These are phyloP conservation scores for Acacia confusa DNA, from an alignment of 306 rosid species.

Conservation along the genomic window DNA sequence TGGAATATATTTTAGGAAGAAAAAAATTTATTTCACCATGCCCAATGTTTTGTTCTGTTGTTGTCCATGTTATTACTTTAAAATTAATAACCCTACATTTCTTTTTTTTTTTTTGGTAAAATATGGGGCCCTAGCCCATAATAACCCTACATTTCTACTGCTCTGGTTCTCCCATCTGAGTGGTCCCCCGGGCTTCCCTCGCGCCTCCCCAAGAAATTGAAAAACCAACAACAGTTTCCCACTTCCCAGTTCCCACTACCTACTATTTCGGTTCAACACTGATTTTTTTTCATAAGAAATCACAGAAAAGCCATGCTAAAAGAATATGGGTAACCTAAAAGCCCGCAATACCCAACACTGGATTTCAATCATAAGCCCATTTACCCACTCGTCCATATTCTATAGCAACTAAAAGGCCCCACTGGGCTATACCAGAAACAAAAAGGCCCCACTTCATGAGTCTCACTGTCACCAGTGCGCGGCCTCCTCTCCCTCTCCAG, in stretches of 20 bases:
- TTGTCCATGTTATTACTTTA: neutral
- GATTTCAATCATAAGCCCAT: neutral
- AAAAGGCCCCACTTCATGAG: neutral
- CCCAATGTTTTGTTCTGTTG: neutral
- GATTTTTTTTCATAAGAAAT: neutral
- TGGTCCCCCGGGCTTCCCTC: neutral
- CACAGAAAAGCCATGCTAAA: neutral
- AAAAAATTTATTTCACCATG: neutral
- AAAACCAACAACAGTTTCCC: neutral
- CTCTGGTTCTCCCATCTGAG: neutral
- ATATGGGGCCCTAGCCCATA: too few species aligned
- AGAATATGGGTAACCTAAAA: neutral
- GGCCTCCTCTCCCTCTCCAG: neutral
- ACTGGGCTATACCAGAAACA: too few species aligned
- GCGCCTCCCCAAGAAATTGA: neutral
- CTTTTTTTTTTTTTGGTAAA: too few species aligned
- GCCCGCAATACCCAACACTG: neutral
- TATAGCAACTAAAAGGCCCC: neutral
- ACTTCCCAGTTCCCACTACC: neutral
- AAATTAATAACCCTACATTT: neutral
- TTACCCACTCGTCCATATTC: neutral
- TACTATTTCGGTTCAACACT: neutral
- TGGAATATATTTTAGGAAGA: too few species aligned
- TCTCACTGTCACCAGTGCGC: neutral
- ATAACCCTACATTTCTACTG: too few species aligned